Base-by-base conservation (phyloP, 2,329 filamentous ascomycete species). In the Botrytis paeoniae region DNA sequence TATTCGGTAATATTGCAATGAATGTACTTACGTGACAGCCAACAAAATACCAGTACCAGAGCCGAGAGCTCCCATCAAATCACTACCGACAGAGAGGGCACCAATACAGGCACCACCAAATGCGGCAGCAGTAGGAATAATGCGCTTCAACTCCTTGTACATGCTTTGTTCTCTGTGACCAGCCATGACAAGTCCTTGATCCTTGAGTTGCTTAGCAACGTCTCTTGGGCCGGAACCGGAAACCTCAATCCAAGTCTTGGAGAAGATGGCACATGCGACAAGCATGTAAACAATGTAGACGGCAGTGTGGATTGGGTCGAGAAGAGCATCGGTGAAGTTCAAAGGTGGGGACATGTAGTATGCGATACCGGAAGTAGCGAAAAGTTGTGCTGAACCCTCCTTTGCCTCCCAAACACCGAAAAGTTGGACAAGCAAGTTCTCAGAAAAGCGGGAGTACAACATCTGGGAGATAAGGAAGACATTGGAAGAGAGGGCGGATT, bases 231-330 rank as follows among this genome's bases (percentile, higher is more conserved):
- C 95, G 76, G 95, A 98, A 81, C 96, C 97, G 57, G 96, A 98
- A 77, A 99, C 96, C 86, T 99, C 96, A 80, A 99, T 99, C 96
- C 96, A 99, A 71, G 97, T 99, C 93, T 99, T 99, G 85, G 95
- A 98, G 89, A 99, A 99, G 83, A 98, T 91, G 75, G 95, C 95
- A 82, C 96, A 99, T 78, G 97, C 97, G 80, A 94, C 92, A 74
- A 99, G 91, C 95, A 99, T 99, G 88, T 98, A 99, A 78, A 91
- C 88, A 78, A 98, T 94, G 86, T 99, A 99, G 81, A 97, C 89
- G 74, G 92, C 91, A 32, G 96, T 98, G 87, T 99, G 96, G 81
- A 99, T 94, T 51, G 96, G 96, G 85, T 99, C 97, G 76, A 98
- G 88, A 69, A 99, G 91, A 78, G 96, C 96, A 81, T 98, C 96